Evolutionary conservation across 192 early-diverging fungal species (phyloP).

Genomic region (Gaertneriomyces sp.): DNA sequence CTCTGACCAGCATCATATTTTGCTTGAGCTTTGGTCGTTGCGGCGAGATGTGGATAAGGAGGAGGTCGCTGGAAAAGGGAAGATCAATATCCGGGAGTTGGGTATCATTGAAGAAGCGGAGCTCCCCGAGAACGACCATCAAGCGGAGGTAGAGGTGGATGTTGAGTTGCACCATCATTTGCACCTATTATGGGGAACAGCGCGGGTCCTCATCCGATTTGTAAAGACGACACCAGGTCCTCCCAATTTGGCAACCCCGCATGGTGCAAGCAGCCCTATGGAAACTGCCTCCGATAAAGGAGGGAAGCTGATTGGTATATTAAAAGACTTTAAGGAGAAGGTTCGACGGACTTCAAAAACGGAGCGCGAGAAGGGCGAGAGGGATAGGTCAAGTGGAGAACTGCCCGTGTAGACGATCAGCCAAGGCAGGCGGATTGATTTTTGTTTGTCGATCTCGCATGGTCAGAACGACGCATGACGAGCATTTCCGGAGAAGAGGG

Average conservation of each 20-base stretch:
- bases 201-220: slow-evolving; percentile 12
- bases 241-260: slow-evolving; percentile 18
- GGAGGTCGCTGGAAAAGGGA: slow-evolving; percentile 24
- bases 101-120: slow-evolving; percentile 12
- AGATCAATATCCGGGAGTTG: slow-evolving; percentile 7
- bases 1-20: slow-evolving; percentile 23
- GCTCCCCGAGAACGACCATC: not conserved
- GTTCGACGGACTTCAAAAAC: too few relatives aligned
- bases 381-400: too few relatives aligned
- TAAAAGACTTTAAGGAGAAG: too few relatives aligned
- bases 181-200: slow-evolving; percentile 12
- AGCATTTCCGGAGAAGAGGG: too few relatives aligned
- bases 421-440: too few relatives aligned
- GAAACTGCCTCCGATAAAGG: too few relatives aligned
- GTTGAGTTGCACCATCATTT: slow-evolving; percentile 22
- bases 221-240: slow-evolving; percentile 12
- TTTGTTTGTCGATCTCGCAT: too few relatives aligned
- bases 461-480: too few relatives aligned
- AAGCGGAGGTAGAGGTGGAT: slow-evolving; percentile 11
- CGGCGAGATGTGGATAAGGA: slow-evolving; percentile 27
- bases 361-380: too few relatives aligned
- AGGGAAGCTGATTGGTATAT: too few relatives aligned
- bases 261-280: slow-evolving; percentile 6
- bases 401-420: too few relatives aligned
- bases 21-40: slow-evolving; percentile 21